Evolutionary conservation across 257 asterid genomes (phyloP), one percentile per base, ranked within the genome.

Genomic region (Ilex aquifolium): DNA sequence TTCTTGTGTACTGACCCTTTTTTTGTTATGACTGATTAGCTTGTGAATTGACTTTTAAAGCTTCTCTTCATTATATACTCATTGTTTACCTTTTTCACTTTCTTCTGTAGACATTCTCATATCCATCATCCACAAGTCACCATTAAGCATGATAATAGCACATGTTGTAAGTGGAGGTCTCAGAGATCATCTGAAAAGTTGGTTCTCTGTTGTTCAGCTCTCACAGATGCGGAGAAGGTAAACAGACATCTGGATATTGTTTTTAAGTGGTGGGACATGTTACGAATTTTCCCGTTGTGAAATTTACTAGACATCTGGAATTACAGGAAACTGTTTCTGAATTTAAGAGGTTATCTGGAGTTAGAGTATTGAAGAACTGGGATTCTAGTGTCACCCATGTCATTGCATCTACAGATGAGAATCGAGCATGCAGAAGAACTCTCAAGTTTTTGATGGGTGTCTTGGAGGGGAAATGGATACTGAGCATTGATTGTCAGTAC

Each of bases 381-480:
- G 87, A 87, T 69, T 44, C 75, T 48, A 78, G 72, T 74, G 88
- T 87, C 73, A 87, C 97, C 68, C 97, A 92, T 74, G 83, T 92
- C 70, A 77, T 92, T 70, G 87, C 97, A 65, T 85, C 97, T 66
- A 78, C 81, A 58, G 81, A 87, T 76, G 87, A 83, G 73, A 85
- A 82, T 69, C 90, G 96, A 54, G 88, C 95, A 17, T 87, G 99
- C 77, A 82, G 79, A 81, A 77, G 99, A 67, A 92, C 97, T 61
- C 85, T 87, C 70, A 92, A 92, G 62, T 82, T 79, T 74, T 74
- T 92, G 80, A 92, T 85, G 99, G 97, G 96, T 31, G 74, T 92
- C 69, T 65, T 92, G 83, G 91, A 82, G 74, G 99, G 99, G 60
- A 87, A 89, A 82, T 92, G 99, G 99, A 81, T 89, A 69, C 62